Conservation (phyloP, 176 grass and related monocot genomes). For the Oryza officinalis region DNA sequence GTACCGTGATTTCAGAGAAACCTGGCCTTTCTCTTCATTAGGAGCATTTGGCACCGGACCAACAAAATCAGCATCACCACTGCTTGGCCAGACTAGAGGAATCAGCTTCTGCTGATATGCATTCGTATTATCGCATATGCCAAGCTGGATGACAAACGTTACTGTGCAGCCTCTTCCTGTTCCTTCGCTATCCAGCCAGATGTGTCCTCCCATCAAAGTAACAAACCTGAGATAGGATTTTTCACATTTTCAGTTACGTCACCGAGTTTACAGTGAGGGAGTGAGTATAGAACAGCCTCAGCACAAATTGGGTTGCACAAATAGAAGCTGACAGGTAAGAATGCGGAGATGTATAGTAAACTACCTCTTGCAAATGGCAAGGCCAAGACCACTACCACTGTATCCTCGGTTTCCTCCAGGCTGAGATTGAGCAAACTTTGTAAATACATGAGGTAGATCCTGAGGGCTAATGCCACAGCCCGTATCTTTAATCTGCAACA, state of each 20-base stretch:
- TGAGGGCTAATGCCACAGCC: slow-evolving; percentile 91
- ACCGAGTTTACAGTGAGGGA: neutral
- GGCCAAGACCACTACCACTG: slow-evolving; percentile 77
- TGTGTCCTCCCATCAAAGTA: slow-evolving; percentile 90
- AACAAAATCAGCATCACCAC: slow-evolving; percentile 32
- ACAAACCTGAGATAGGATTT: slow-evolving; percentile 63
- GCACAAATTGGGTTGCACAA: neutral
- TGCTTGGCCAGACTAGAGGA: slow-evolving; percentile 53
- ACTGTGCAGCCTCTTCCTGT: slow-evolving; percentile 84
- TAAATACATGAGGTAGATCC: slow-evolving; percentile 86
- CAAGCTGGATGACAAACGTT: slow-evolving; percentile 74
- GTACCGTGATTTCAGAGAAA: slow-evolving; percentile 60
- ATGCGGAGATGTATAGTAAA: neutral
- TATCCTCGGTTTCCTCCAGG: slow-evolving; percentile 59
- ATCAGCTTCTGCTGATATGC: slow-evolving; percentile 66
- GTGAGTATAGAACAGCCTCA: neutral
- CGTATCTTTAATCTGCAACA: slow-evolving; percentile 82
- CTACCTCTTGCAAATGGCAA: slow-evolving; percentile 88
- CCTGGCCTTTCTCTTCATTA: slow-evolving; percentile 44
- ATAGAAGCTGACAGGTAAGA: neutral
- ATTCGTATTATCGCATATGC: slow-evolving; percentile 51
- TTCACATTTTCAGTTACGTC: neutral
- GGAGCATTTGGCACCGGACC: neutral
- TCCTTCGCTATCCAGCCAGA: slow-evolving; percentile 97
- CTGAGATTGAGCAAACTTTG: slow-evolving; percentile 79